Base-by-base conservation (phyloP, 768 basidiomycete species). In the Lactarius psammicola region DNA sequence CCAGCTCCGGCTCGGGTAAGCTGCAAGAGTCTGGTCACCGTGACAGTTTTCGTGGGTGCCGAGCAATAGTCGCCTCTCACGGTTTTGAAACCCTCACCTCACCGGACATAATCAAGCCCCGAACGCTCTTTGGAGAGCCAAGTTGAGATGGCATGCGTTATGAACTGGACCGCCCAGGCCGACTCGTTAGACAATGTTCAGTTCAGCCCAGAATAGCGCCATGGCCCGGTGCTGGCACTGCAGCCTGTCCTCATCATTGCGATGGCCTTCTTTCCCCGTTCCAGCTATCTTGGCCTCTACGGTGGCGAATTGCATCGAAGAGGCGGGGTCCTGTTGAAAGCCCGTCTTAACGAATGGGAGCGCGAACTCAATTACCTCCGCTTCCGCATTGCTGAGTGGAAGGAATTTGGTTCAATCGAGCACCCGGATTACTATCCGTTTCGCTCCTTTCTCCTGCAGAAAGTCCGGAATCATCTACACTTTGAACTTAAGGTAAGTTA, bases 351-450 rank as follows among this genome's bases (percentile, higher is more conserved):
- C 56, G 67, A 69, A 36, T 69, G 69, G 69, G 69, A 69, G 15
- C 67, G 67, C 30, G 69, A 69, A 54, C 56, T 69, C 40, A 49
- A 68, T n/a, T 69, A 69, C 54, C 69, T 69, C 23, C 63, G 67
- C 8, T 68, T 55, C 44, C 67, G 69, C 36, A 68, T 69, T 20
- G 63, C 67, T n/a, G 69, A 69, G 38, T 69, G 69, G 69, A 69
- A 64, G 26, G 15, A 59, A 23, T 68, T 68, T 30, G 69, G 63
- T 8, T 49, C 67, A 1, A 34, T 54, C 51, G 69, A 70, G 17
- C 59, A 70, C 60, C 44, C 57, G 1, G 67, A 68, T 38, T 70
- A 70, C 60, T 59, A 59, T 40, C 33, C 38, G 18, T 68, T 70
- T 42, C 69, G 69, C 20, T 7, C 34, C 26, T 70, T 61, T 57